phyloP scores from a whole-genome alignment of 148 eudicot species.

The Rhododendron ferrugineum region DNA sequence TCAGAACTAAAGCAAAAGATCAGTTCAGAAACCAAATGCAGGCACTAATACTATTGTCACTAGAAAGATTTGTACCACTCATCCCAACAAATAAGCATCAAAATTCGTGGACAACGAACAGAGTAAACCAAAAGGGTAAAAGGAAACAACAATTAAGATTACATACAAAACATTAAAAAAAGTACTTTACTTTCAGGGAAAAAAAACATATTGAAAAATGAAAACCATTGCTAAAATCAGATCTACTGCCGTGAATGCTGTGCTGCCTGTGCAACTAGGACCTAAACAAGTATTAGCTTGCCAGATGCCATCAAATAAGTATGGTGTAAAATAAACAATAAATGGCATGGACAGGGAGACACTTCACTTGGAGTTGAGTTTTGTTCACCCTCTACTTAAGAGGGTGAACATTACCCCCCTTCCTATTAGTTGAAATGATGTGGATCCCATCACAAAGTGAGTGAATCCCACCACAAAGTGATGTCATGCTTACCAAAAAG shows the following conservation, averaged over 20 bases:
- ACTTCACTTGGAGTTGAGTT: background rate
- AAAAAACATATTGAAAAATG: background rate
- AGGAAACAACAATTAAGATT: background rate
- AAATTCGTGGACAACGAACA: background rate
- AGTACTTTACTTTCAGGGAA: background rate
- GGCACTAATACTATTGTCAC: background rate
- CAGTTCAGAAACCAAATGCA: background rate
- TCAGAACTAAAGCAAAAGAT: background rate
- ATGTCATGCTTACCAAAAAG: too few relatives aligned
- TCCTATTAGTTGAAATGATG: too few relatives aligned
- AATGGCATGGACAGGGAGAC: background rate
- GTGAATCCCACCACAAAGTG: too few relatives aligned
- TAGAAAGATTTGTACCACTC: background rate
- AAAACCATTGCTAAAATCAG: background rate
- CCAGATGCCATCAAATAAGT: background rate
- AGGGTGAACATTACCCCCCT: too few relatives aligned
- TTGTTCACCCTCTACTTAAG: too few relatives aligned
- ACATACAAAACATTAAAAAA: background rate
- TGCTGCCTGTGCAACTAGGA: background rate
- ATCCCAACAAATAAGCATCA: background rate
- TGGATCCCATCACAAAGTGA: too few relatives aligned
- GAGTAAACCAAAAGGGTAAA: background rate
- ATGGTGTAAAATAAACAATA: background rate
- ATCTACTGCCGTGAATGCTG: background rate
- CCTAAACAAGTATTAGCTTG: background rate